These are phyloP conservation scores for Xylaria telfairii DNA, from an alignment of 495 filamentous ascomycete genomes.

Conservation along the genomic window DNA sequence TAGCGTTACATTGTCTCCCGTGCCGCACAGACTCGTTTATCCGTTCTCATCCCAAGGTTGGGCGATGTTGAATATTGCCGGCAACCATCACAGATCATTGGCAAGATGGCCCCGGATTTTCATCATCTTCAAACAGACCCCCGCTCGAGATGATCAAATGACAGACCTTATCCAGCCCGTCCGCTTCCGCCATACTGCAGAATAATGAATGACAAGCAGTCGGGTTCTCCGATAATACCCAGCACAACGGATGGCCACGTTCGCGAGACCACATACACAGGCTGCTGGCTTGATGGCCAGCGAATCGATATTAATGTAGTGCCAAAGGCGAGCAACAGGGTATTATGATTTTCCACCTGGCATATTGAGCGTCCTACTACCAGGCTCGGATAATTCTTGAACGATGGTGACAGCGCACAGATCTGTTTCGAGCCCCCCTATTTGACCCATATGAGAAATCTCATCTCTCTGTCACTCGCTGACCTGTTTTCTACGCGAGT, in stretches of 20 bases:
- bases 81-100: not conserved
- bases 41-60: not conserved
- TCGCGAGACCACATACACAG: not conserved
- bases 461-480: not conserved
- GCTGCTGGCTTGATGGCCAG: not conserved
- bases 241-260: not conserved
- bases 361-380: not conserved
- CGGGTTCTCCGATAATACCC: not conserved
- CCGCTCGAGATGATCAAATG: conserved; percentile 7
- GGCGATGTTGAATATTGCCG: conserved; percentile 19
- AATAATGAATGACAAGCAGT: not conserved
- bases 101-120: not conserved
- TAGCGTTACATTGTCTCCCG: conserved; percentile 12
- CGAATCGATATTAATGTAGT: not conserved
- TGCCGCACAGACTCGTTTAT: conserved; percentile 9
- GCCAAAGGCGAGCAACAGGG: not conserved
- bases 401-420: not conserved
- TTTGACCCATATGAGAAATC: not conserved
- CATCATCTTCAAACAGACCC: conserved; percentile 3
- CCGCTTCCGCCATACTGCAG: not conserved
- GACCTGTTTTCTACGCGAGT: not conserved
- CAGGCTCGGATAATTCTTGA: not conserved
- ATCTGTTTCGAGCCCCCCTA: not conserved
- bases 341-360: not conserved
- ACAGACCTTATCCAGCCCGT: conserved; percentile 10